Percentiles rank a stretch among this genome's conserved stretches.
Evolutionary conservation across 2,329 filamentous ascomycete genomes (phyloP).

Genomic region (Dactylellina haptotyla): DNA sequence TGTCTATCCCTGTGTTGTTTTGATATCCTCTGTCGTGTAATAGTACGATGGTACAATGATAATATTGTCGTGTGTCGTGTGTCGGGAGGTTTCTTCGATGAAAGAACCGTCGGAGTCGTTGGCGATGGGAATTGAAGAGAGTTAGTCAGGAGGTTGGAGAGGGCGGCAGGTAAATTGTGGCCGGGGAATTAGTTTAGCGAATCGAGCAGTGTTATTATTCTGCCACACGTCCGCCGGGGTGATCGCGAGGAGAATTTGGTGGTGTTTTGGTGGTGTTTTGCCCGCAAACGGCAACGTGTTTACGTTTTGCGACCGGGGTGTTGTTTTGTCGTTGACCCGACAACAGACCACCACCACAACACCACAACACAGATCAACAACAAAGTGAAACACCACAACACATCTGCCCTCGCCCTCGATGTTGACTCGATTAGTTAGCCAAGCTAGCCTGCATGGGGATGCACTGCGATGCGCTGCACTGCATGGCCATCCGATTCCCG

Average conservation of each 20-base stretch:
- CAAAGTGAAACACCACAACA: slow-evolving; percentile 33
- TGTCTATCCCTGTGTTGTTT: neutral
- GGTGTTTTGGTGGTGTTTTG: slow-evolving; percentile 33
- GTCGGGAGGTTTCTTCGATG: neutral
- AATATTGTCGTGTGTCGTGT: neutral
- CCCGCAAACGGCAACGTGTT: slow-evolving; percentile 8
- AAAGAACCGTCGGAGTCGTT: slow-evolving; percentile 12
- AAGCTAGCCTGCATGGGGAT: too few species aligned
- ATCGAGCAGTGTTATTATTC: slow-evolving; percentile 40
- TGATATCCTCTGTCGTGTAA: neutral
- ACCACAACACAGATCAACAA: slow-evolving; percentile 30
- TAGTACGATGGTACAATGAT: neutral
- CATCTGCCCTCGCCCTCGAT: neutral
- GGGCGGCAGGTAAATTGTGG: neutral
- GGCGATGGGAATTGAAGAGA: slow-evolving; percentile 1
- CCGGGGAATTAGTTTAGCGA: slow-evolving; percentile 39
- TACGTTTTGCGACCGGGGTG: neutral
- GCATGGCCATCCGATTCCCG: too few species aligned
- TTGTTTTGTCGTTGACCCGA: slow-evolving; percentile 11
- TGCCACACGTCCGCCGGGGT: neutral
- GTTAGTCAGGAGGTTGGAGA: slow-evolving; percentile 15
- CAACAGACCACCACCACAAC: slow-evolving; percentile 5
- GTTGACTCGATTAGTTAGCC: neutral
- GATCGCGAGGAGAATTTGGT: slow-evolving; percentile 20
- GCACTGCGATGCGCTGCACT: too few species aligned